Conservation (phyloP, 2,329 filamentous ascomycete genomes). For the Fusarium pseudonygamai region DNA sequence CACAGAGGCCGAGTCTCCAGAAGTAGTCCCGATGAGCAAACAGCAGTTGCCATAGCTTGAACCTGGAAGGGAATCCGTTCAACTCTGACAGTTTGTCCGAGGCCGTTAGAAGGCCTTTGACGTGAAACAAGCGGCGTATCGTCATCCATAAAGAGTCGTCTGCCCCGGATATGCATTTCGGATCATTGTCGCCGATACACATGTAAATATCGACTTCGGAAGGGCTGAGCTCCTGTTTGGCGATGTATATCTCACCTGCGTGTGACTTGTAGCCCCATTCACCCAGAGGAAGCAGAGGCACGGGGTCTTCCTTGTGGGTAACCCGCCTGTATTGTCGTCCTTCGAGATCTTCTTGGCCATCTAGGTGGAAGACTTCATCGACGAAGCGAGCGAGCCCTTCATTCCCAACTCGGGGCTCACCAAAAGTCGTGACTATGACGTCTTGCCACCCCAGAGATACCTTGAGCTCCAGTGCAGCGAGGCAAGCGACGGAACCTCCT, state of each 20-base stretch:
- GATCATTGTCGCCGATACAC: constrained; percentile 78
- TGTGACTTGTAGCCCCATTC: constrained; percentile 93
- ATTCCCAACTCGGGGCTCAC: constrained; percentile 79
- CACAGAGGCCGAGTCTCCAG: constrained; percentile 88
- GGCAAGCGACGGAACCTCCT: constrained; percentile 88
- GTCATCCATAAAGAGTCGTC: constrained; percentile 49
- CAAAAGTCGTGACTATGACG: constrained; percentile 86
- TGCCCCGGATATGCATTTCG: constrained; percentile 73
- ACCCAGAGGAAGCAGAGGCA: constrained; percentile 83
- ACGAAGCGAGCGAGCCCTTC: constrained; percentile 63
- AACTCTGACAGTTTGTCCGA: constrained; percentile 30
- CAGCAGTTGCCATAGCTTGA: constrained; percentile 91
- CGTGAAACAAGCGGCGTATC: constrained; percentile 39
- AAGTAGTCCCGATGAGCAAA: constrained; percentile 98
- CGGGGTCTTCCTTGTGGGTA: constrained; percentile 87
- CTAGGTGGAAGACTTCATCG: constrained; percentile 61
- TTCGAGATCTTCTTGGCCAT: constrained; percentile 46
- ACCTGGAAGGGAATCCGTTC: constrained; percentile 64
- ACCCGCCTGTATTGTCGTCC: constrained; percentile 73
- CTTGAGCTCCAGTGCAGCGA: constrained; percentile 85
- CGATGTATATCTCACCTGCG: constrained; percentile 87
- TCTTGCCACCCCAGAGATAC: constrained; percentile 78
- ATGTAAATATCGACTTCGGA: constrained; percentile 71
- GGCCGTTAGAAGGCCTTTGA: constrained; percentile 37
- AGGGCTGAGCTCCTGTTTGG: constrained; percentile 75